Conservation (phyloP, 495 filamentous ascomycete species). For the Hyaloscypha variabilis region DNA sequence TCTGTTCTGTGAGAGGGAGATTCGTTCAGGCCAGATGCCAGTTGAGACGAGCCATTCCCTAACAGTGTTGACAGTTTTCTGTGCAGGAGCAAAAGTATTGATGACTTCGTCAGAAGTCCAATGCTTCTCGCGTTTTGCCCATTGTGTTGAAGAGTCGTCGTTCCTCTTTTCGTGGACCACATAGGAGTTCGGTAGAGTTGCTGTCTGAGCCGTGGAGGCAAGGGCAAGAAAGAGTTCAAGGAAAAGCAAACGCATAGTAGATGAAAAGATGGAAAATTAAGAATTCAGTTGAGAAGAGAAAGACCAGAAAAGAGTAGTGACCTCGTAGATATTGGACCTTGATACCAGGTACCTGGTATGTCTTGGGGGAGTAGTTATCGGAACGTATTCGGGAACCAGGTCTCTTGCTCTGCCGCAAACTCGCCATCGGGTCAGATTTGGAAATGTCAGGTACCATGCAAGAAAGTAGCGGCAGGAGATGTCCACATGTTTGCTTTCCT, state of each 20-base stretch:
- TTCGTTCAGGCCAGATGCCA: slow-evolving; percentile 48
- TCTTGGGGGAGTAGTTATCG: not conserved
- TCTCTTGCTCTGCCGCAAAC: not conserved
- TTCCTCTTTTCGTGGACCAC: slow-evolving; percentile 14
- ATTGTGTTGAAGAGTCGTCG: slow-evolving; percentile 2
- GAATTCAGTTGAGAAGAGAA: not conserved
- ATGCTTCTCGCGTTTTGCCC: slow-evolving; percentile 33
- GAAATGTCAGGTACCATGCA: not conserved
- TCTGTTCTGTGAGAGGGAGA: slow-evolving; percentile 50
- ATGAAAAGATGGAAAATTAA: not conserved
- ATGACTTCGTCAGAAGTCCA: slow-evolving; percentile 44
- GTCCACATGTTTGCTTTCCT: not conserved
- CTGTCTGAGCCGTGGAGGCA: slow-evolving; percentile 2
- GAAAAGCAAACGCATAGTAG: slow-evolving; percentile 10
- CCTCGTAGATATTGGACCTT: not conserved
- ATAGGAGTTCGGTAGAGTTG: slow-evolving; percentile 17
- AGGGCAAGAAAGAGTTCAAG: slow-evolving; percentile 6
- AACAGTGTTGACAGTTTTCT: slow-evolving; percentile 43
- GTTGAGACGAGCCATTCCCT: slow-evolving; percentile 48
- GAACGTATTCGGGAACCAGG: not conserved
- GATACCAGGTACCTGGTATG: not conserved
- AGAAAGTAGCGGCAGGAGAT: not conserved
- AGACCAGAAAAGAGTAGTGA: not conserved
- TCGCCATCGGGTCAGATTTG: not conserved
- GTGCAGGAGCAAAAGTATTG: slow-evolving; percentile 47